These are phyloP conservation scores for Plantago lanceolata DNA, from an alignment of 305 asterid species.

Conservation along the genomic window DNA sequence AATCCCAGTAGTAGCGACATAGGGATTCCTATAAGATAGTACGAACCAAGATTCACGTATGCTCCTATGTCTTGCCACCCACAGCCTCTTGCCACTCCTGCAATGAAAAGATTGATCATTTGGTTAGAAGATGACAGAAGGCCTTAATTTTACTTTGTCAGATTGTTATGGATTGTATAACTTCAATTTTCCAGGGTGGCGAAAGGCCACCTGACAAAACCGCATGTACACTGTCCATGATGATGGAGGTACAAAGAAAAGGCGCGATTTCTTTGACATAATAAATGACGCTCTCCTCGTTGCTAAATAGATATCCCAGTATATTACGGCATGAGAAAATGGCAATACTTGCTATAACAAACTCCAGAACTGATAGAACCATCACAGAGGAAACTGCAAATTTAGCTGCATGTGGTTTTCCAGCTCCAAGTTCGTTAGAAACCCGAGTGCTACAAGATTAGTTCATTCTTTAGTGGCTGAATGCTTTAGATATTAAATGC, in stretches of 20 bases:
- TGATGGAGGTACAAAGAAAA: slow-evolving; percentile 41
- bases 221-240: slow-evolving; percentile 54
- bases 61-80: slow-evolving; percentile 60
- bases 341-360: slow-evolving; percentile 33
- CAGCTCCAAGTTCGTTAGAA: slow-evolving; percentile 67
- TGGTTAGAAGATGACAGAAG: background rate
- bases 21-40: slow-evolving; percentile 51
- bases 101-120: background rate
- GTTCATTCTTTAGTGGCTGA: background rate
- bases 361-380: slow-evolving; percentile 39
- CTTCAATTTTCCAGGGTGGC: background rate
- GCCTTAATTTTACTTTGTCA: background rate
- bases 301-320: slow-evolving; percentile 51
- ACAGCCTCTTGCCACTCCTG: slow-evolving; percentile 53
- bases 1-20: slow-evolving; percentile 47
- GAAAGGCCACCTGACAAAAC: slow-evolving; percentile 46
- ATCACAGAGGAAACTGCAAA: slow-evolving; percentile 34
- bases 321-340: slow-evolving; percentile 30
- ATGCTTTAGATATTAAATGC: background rate
- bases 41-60: slow-evolving; percentile 47
- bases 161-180: background rate
- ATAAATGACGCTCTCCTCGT: slow-evolving; percentile 39
- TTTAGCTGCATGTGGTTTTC: slow-evolving; percentile 49
- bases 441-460: slow-evolving; percentile 45
- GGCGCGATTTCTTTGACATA: slow-evolving; percentile 50